A percentile compares a stretch with the other conserved stretches of the same genome.
Conservation (phyloP, 371 early-diverging fungal genomes). For the Rhizopus delemar region DNA sequence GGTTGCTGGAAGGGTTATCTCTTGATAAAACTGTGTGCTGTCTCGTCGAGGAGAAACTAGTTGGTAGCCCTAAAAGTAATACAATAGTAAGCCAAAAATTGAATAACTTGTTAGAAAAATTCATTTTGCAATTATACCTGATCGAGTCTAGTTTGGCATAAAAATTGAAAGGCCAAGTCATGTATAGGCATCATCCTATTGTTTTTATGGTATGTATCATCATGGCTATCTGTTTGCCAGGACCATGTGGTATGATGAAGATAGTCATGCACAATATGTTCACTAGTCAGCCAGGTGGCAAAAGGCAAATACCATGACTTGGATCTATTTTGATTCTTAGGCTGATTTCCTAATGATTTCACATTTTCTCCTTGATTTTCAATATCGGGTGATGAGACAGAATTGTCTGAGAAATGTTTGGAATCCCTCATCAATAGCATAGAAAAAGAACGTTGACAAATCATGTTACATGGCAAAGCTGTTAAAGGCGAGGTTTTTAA, state of each 20-base stretch:
- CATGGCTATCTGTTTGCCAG: slow-evolving; percentile 61
- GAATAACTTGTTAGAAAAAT: too few species aligned
- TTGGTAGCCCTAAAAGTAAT: slow-evolving; percentile 35
- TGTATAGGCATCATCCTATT: slow-evolving; percentile 64
- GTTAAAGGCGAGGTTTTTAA: slow-evolving; percentile 19
- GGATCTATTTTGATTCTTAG: slow-evolving; percentile 17
- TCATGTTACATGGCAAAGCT: slow-evolving; percentile 27
- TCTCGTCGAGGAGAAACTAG: slow-evolving; percentile 61
- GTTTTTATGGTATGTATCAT: slow-evolving; percentile 55
- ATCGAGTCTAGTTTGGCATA: slow-evolving; percentile 70
- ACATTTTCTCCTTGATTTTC: not conserved
- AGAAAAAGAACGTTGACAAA: slow-evolving; percentile 55
- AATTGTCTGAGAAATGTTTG: slow-evolving; percentile 31
- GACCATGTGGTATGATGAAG: slow-evolving; percentile 65
- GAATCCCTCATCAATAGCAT: slow-evolving; percentile 55
- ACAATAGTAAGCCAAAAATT: too few species aligned
- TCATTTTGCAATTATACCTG: slow-evolving; percentile 49
- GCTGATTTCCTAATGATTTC: slow-evolving; percentile 6
- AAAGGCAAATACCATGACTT: slow-evolving; percentile 48
- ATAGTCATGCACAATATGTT: slow-evolving; percentile 62
- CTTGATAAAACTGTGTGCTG: slow-evolving; percentile 71
- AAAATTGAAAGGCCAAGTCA: slow-evolving; percentile 70
- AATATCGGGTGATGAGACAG: not conserved
- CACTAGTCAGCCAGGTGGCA: slow-evolving; percentile 43
- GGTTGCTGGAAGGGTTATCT: slow-evolving; percentile 34